phyloP scores from a whole-genome alignment of 805 yeast genomes.

The Phaffomyces antillensis region DNA sequence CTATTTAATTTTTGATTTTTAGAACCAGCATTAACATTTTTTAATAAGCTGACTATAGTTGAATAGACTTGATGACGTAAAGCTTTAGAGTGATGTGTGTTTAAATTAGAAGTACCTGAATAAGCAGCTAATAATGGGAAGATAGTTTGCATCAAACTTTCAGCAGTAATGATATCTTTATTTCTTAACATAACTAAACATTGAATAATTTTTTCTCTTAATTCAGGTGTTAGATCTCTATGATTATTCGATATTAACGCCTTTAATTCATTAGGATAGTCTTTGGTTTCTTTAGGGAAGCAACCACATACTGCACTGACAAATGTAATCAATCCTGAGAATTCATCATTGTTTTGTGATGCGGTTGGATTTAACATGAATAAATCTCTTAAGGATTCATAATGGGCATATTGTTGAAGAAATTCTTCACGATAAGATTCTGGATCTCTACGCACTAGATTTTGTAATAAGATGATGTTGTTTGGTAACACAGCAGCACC shows the following conservation, averaged over 20 bases:
- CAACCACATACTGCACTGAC: slow-evolving; percentile 88
- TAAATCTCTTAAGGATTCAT: slow-evolving; percentile 84
- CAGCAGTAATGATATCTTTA: slow-evolving; percentile 72
- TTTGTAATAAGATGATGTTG: slow-evolving; percentile 85
- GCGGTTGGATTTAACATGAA: slow-evolving; percentile 56
- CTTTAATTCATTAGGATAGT: slow-evolving; percentile 77
- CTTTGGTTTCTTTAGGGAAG: slow-evolving; percentile 81
- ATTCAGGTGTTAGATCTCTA: slow-evolving; percentile 71
- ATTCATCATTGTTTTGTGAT: slow-evolving; percentile 43
- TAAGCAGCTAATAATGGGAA: slow-evolving; percentile 81
- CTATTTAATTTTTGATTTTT: slow-evolving; percentile 85
- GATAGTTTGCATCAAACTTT: slow-evolving; percentile 72
- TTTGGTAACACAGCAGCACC: slow-evolving; percentile 93
- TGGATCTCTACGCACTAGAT: slow-evolving; percentile 90
- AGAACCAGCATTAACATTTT: slow-evolving; percentile 79
- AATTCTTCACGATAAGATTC: slow-evolving; percentile 92
- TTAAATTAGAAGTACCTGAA: slow-evolving; percentile 37
- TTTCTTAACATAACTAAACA: slow-evolving; percentile 87
- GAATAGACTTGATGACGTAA: slow-evolving; percentile 77
- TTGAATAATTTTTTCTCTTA: slow-evolving; percentile 87
- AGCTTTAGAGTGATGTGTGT: slow-evolving; percentile 65
- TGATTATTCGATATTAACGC: slow-evolving; percentile 67
- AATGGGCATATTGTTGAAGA: slow-evolving; percentile 85
- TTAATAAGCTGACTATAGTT: slow-evolving; percentile 70
- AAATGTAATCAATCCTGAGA: slow-evolving; percentile 81